Evolutionary conservation across 805 yeast genomes (phyloP).

Genomic region (Candida tammaniensis): DNA sequence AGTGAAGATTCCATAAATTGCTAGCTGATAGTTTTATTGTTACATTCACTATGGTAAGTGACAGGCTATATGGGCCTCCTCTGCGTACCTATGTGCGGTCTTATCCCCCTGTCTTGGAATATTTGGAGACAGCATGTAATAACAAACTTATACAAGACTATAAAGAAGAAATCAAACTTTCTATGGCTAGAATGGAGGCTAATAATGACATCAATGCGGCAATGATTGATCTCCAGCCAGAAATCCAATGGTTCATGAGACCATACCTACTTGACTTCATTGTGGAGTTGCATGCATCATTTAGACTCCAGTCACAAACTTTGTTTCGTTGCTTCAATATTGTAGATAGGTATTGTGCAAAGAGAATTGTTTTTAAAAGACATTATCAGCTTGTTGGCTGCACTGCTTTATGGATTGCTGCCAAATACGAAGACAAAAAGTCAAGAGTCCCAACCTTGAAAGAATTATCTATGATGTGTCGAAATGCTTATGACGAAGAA

Average conservation of each 20-base stretch:
- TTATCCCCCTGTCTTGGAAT: constrained; percentile 45
- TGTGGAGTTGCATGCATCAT: constrained; percentile 42
- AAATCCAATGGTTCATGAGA: constrained; percentile 49
- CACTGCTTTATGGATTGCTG: constrained; percentile 48
- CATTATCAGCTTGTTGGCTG: constrained; percentile 48
- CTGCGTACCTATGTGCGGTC: constrained; percentile 26
- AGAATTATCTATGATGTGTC: constrained; percentile 54
- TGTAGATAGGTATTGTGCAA: constrained; percentile 46
- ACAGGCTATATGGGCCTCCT: constrained; percentile 21
- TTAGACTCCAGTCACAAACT: constrained; percentile 41
- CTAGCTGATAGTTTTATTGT: too few relatives aligned
- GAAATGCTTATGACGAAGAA: constrained; percentile 55
- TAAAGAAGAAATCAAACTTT: constrained; percentile 32
- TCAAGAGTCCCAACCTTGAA: constrained; percentile 54
- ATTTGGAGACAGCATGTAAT: constrained; percentile 46
- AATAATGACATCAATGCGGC: constrained; percentile 44
- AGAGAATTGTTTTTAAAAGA: constrained; percentile 44
- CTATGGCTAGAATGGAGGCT: constrained; percentile 40
- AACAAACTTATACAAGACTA: constrained; percentile 43
- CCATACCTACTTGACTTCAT: constrained; percentile 43
- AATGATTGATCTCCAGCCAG: constrained; percentile 49
- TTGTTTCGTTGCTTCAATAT: constrained; percentile 42
- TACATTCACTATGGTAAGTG: too few relatives aligned
- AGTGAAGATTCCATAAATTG: too few relatives aligned
- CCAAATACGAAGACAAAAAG: constrained; percentile 57